These are phyloP conservation scores for Trypanosoma avium DNA, from an alignment of 208 protist species.

Conservation along the genomic window DNA sequence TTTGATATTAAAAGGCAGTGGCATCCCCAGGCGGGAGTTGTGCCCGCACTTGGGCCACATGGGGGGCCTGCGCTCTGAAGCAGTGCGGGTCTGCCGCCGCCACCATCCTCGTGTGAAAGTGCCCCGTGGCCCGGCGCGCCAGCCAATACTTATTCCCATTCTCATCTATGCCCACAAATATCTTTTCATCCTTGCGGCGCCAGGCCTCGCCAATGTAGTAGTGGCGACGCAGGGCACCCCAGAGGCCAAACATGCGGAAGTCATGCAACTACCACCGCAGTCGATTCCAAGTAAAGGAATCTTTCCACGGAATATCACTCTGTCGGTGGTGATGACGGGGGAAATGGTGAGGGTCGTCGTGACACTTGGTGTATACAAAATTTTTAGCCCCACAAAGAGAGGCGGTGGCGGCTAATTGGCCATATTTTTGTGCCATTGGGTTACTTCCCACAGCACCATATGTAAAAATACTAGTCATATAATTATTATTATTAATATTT, in stretches of 20 bases:
- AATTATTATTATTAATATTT: not conserved
- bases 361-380: constrained; percentile 77
- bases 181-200: constrained; percentile 90
- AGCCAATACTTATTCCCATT: constrained; percentile 92
- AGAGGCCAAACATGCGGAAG: constrained; percentile 91
- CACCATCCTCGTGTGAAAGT: constrained; percentile 60
- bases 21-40: constrained; percentile 80
- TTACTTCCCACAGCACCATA: constrained; percentile 68
- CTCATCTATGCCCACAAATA: constrained; percentile 91
- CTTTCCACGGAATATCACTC: constrained; percentile 71
- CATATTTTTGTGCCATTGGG: constrained; percentile 68
- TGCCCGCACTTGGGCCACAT: constrained; percentile 79
- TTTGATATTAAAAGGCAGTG: constrained; percentile 86
- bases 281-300: constrained; percentile 67
- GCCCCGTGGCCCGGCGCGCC: constrained; percentile 51
- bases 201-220: constrained; percentile 88
- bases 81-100: constrained; percentile 85
- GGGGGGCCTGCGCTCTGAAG: constrained; percentile 77
- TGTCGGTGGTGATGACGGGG: constrained; percentile 82
- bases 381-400: constrained; percentile 82
- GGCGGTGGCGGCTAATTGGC: constrained; percentile 53
- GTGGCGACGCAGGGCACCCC: constrained; percentile 65
- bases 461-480: constrained; percentile 82
- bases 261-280: constrained; percentile 89
- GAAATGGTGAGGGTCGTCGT: constrained; percentile 69